These are phyloP conservation scores for Nidula niveotomentosa DNA, from an alignment of 1,284 basidiomycete genomes.

Conservation along the genomic window DNA sequence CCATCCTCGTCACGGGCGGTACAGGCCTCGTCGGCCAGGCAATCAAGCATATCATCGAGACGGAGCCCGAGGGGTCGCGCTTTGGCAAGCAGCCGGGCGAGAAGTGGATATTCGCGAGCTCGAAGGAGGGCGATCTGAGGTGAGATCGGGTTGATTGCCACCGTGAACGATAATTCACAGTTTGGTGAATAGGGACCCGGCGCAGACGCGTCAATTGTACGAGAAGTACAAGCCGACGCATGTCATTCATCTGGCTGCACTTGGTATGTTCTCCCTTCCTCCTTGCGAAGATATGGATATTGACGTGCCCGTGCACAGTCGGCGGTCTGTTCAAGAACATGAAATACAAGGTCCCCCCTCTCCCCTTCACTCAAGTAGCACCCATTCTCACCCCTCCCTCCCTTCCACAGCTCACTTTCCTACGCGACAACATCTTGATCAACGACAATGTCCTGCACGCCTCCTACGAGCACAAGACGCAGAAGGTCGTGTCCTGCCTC, in stretches of 20 bases:
- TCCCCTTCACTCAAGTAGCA: not conserved
- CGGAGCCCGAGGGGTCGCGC: constrained; percentile 71
- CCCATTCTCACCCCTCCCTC: not conserved
- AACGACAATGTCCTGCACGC: constrained; percentile 87
- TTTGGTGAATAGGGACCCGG: constrained; percentile 48
- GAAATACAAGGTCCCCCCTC: constrained; percentile 70
- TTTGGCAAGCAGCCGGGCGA: constrained; percentile 78
- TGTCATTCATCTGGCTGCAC: constrained; percentile 88
- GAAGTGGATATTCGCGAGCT: constrained; percentile 82
- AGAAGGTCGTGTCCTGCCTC: constrained; percentile 83
- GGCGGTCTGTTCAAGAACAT: constrained; percentile 92
- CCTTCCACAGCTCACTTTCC: constrained; percentile 76
- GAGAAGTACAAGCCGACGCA: constrained; percentile 89
- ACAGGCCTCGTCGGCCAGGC: constrained; percentile 85
- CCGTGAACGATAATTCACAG: not conserved
- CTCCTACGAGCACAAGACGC: constrained; percentile 59
- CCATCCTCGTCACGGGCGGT: constrained; percentile 83
- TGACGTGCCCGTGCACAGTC: constrained; percentile 42
- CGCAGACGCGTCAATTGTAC: constrained; percentile 67
- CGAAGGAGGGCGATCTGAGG: constrained; percentile 79
- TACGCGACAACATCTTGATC: constrained; percentile 88
- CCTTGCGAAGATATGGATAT: constrained; percentile 2
- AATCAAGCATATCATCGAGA: constrained; percentile 76
- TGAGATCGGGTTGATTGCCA: constrained; percentile 23
- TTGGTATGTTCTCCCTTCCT: constrained; percentile 50